Evolutionary conservation across 768 basidiomycete genomes (phyloP), one percentile per base, ranked within the genome.

Genomic region (Panus rudis): DNA sequence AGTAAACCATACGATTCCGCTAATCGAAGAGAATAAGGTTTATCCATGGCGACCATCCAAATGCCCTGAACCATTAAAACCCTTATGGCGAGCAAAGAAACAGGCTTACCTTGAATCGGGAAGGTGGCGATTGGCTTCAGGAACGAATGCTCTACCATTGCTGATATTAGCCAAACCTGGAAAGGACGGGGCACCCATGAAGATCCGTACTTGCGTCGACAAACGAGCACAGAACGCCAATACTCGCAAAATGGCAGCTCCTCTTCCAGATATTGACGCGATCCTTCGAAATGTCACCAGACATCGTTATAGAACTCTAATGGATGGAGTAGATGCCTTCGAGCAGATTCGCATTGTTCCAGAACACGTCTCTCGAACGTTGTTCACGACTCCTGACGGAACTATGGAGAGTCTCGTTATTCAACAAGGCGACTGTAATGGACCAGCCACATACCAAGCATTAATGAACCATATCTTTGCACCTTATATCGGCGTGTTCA

Each of bases 1-100:
- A 0, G 65, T 73, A 1, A 73, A 74, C 45, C 68, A 71, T 37
- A 43, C 48, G 0, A 71, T 75, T 1, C 65, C 63, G 17, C 44
- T 75, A 1, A 63, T 68, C 4, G 64, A 71, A 30, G 54, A 64
- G 4, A 40, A 52, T 0, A 56, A 56, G 38, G 22, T 32, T 7
- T 69, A 69, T 39, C 43, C 52, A 0, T 64, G 64, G 30, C 55
- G 60, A 7, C 6, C 58, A 1, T 62, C 67, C 0, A 32, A 51
- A 6, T 71, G 69, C 39, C 61, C 64, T 0, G 50, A 63, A 7
- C 47, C 64, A 0, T 22, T 68, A 2, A 44, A 54, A 13, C 48
- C 53, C 0, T 40, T 63, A 21, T 57, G 68, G 4, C 37, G 51
- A 24, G 40, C 21, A 3, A 69, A 71, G 46, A 54, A 48, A 11